These are phyloP conservation scores for Babesia divergens DNA, from an alignment of 169 alveolate species.

Conservation along the genomic window DNA sequence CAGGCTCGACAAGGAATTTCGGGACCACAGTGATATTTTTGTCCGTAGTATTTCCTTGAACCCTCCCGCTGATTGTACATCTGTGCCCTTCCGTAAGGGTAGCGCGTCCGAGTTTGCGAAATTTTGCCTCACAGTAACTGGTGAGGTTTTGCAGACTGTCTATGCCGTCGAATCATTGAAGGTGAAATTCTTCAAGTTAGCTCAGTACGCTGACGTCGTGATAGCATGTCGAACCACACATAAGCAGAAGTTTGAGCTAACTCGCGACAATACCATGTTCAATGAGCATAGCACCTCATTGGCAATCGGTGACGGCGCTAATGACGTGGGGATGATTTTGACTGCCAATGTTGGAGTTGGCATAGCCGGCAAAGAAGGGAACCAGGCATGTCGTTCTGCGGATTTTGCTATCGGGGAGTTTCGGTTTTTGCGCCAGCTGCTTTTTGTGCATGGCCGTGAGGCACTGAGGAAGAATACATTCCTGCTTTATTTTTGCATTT, in stretches of 20 bases:
- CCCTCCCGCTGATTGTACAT: constrained; percentile 14
- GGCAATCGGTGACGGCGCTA: constrained; percentile 98
- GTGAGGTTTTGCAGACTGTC: constrained; percentile 73
- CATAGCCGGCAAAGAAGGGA: constrained; percentile 94
- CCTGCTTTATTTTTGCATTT: constrained; percentile 74
- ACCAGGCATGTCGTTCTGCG: constrained; percentile 89
- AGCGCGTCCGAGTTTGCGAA: constrained; percentile 47
- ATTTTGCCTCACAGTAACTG: constrained; percentile 75
- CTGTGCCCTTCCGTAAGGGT: not conserved
- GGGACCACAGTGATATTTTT: constrained; percentile 30
- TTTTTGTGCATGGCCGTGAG: constrained; percentile 86
- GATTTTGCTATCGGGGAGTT: constrained; percentile 88
- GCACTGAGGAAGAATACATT: constrained; percentile 78
- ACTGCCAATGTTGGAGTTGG: constrained; percentile 99
- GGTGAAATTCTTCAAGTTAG: constrained; percentile 50
- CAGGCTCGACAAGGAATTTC: constrained; percentile 12
- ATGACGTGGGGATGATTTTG: constrained; percentile 98
- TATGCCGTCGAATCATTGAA: constrained; percentile 50
- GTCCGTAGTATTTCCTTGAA: constrained; percentile 42
- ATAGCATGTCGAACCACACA: constrained; percentile 98
- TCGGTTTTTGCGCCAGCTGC: constrained; percentile 78
- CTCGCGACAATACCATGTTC: constrained; percentile 84
- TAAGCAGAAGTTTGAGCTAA: constrained; percentile 94
- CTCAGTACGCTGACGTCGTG: constrained; percentile 79
- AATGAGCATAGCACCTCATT: constrained; percentile 76